Conservation (phyloP, 768 basidiomycete species). For the Clitopilus passeckerianus region DNA sequence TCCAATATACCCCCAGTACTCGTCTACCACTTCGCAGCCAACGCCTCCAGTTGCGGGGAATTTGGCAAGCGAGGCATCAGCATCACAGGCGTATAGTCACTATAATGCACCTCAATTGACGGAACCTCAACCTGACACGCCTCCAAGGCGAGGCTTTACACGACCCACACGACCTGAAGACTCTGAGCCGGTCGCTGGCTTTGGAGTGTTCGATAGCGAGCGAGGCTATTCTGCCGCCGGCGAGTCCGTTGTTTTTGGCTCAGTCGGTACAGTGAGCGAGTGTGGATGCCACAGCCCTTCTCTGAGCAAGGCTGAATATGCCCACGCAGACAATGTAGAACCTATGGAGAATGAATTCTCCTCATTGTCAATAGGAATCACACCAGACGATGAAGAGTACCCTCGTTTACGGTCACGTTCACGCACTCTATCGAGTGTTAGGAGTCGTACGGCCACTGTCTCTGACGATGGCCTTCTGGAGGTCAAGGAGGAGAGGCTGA, state of each 20-base stretch:
- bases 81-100: too few species aligned
- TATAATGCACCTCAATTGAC: too few species aligned
- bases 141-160: not conserved
- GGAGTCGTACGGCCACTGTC: not conserved
- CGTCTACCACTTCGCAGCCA: not conserved
- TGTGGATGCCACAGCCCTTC: too few species aligned
- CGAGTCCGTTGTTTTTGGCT: not conserved
- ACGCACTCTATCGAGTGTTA: not conserved
- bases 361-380: not conserved
- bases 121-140: too few species aligned
- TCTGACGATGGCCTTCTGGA: not conserved
- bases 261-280: not conserved
- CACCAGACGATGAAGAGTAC: not conserved
- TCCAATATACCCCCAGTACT: not conserved
- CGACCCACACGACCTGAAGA: not conserved
- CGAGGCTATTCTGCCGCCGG: not conserved
- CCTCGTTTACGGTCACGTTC: not conserved
- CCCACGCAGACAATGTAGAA: not conserved
- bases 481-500: not conserved
- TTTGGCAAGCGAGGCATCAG: too few species aligned
- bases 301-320: too few species aligned
- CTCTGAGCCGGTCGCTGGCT: not conserved
- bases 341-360: not conserved
- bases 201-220: not conserved
- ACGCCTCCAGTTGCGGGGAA: not conserved